Evolutionary conservation across 331 rosid genomes (phyloP).

Genomic region (Pyracantha coccinea): DNA sequence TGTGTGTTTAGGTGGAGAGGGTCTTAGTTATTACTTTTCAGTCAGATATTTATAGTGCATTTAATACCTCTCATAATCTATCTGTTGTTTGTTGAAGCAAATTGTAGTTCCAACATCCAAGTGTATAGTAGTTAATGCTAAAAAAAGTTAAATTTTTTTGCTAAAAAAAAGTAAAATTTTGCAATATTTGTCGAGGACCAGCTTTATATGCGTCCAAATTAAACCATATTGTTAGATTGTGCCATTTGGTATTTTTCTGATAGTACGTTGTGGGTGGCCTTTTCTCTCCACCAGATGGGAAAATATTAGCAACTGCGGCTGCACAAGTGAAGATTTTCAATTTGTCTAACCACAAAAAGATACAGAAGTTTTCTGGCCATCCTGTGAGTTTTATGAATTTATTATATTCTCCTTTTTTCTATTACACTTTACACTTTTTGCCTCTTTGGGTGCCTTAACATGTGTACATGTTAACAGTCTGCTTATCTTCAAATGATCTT

Average conservation of each 20-base stretch:
- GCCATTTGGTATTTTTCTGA: slow-evolving; percentile 14
- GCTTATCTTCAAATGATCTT: background rate
- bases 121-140: no score
- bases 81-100: no score
- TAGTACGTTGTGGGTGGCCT: slow-evolving; percentile 13
- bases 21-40: background rate
- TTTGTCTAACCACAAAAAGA: slow-evolving; percentile 57
- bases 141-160: no score
- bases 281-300: slow-evolving; percentile 57
- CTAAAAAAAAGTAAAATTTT: background rate
- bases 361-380: slow-evolving; percentile 87
- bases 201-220: background rate
- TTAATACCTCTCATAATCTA: no score
- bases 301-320: slow-evolving; percentile 75
- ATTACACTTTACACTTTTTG: background rate
- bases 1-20: background rate
- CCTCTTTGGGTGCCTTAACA: background rate
- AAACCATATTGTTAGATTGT: background rate
- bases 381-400: slow-evolving; percentile 63
- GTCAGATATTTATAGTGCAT: no score
- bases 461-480: background rate
- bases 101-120: no score
- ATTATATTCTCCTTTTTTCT: background rate
- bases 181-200: background rate
- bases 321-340: slow-evolving; percentile 68